Base-by-base conservation (phyloP, 768 basidiomycete genomes). In the Trametes elegans region DNA sequence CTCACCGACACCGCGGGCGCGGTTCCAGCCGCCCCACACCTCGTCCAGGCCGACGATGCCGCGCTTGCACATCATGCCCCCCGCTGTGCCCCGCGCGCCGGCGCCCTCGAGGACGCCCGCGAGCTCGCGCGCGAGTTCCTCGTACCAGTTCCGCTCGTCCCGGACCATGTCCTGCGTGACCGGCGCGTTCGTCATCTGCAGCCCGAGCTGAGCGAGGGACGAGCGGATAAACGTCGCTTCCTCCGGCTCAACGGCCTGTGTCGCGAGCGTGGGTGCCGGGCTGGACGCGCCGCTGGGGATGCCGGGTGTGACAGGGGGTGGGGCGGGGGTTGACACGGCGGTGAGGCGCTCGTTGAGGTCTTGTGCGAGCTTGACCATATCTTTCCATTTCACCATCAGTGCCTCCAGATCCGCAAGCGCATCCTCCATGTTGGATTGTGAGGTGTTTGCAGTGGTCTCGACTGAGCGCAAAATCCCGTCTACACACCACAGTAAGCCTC, bases 21-120 rank as follows among this genome's bases (percentile, higher is more conserved):
- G 84, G 66, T 95, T 96, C 94, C 94, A 97, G 2, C 88, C 84
- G 24, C 91, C 91, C 94, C 94, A 98, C 0, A 89, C 89, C 70
- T 96, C 94, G 66, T 98, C 94, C 24, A 97, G 71, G 0, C 87
- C 90, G 34, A 97, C 79, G 29, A 96, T 80, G 1, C 91, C 93
- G 26, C 91, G 80, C 3, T 79, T 76, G 52, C 78, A 77, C 90
- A 95, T 91, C 64, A 95, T 77, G 1, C 90, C 88, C 0, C 72
- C 72, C 4, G 64, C 74, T 71, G 19, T 24, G 11, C 64, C 48
- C 53, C 52, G 59, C 21, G 59, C 49, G 55, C 63, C 50, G 44
- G 54, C 48, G 46, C 81, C 80, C 53, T 80, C 84, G 6, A 99
- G 75, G 4, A 98, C 76, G 5, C 76, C 73, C 0, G 83, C 88